These are phyloP conservation scores for Camptophora hylomeconis DNA, from an alignment of 2,329 filamentous ascomycete genomes.

Conservation along the genomic window DNA sequence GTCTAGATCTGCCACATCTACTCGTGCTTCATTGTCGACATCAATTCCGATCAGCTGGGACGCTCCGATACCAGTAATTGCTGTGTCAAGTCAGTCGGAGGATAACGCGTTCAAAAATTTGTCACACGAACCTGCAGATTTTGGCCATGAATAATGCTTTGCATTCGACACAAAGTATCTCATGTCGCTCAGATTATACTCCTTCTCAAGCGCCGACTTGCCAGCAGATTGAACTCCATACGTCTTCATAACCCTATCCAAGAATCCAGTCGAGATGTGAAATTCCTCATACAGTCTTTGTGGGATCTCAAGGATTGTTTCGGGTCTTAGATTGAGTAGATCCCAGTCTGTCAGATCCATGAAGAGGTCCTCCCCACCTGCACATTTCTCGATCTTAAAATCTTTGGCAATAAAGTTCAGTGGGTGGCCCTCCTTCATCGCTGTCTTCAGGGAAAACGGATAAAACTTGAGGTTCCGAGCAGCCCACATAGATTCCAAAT, in stretches of 20 bases:
- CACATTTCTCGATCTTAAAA: constrained; percentile 22
- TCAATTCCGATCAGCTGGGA: constrained; percentile 28
- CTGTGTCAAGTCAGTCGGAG: constrained; percentile 16
- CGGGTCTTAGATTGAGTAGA: constrained; percentile 17
- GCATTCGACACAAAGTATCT: too few species aligned
- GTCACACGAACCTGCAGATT: constrained; percentile 28
- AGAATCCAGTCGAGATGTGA: too few species aligned
- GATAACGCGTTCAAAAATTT: not conserved
- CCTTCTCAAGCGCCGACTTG: too few species aligned
- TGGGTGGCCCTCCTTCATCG: constrained; percentile 17
- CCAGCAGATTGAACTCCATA: too few species aligned
- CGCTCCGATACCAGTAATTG: constrained; percentile 33
- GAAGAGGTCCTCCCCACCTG: constrained; percentile 24
- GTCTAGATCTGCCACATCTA: constrained; percentile 25
- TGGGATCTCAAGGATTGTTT: too few species aligned
- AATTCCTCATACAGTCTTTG: too few species aligned
- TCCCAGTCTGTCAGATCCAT: constrained; percentile 29
- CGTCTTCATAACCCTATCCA: too few species aligned
- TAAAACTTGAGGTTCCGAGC: constrained; percentile 38
- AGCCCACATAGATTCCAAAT: constrained; percentile 36
- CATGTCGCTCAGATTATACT: too few species aligned
- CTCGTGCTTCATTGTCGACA: constrained; percentile 28
- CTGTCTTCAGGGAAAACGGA: constrained; percentile 26
- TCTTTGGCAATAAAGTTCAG: constrained; percentile 20
- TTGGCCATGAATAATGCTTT: constrained; percentile 38